These are phyloP conservation scores for Kalaharituber pfeilii DNA, from an alignment of 2,329 filamentous ascomycete species.

Conservation along the genomic window DNA sequence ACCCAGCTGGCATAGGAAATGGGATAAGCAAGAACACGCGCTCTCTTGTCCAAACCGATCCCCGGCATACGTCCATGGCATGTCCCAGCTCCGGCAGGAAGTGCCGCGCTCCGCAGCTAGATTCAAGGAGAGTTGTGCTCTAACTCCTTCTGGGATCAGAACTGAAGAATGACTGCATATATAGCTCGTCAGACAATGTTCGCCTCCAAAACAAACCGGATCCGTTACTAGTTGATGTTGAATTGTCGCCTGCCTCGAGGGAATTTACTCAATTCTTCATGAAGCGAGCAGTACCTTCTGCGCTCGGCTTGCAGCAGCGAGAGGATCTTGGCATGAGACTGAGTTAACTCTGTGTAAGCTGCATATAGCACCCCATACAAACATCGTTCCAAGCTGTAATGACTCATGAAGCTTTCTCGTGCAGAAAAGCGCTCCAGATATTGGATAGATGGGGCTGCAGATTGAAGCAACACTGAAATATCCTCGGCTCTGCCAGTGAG, in stretches of 20 bases:
- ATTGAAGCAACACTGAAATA: slow-evolving; percentile 6
- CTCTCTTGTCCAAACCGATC: no score
- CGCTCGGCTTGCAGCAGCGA: slow-evolving; percentile 7
- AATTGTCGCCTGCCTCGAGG: slow-evolving; percentile 2
- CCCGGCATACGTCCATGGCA: no score
- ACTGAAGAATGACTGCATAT: slow-evolving; percentile 12
- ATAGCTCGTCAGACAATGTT: slow-evolving; percentile 11
- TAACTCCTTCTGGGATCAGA: slow-evolving; percentile 11
- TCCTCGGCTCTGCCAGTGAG: slow-evolving; percentile 3
- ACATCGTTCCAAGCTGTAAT: slow-evolving; percentile 14
- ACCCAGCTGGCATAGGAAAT: no score
- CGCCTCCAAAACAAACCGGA: slow-evolving; percentile 10
- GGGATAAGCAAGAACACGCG: no score
- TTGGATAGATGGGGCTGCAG: slow-evolving; percentile 7
- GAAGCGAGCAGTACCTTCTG: slow-evolving; percentile 7
- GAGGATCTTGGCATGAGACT: no score
- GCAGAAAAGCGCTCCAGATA: slow-evolving; percentile 9
- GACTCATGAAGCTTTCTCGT: slow-evolving; percentile 13
- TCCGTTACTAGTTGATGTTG: background rate
- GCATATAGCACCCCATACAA: slow-evolving; percentile 10
- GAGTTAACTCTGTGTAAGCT: slow-evolving; percentile 7
- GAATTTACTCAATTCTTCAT: slow-evolving; percentile 8
- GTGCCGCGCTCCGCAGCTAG: no score
- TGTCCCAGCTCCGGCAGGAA: no score
- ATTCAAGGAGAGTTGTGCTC: no score